These are phyloP conservation scores for Ananas comosus DNA, from an alignment of 176 grass and related monocot species.

Conservation along the genomic window DNA sequence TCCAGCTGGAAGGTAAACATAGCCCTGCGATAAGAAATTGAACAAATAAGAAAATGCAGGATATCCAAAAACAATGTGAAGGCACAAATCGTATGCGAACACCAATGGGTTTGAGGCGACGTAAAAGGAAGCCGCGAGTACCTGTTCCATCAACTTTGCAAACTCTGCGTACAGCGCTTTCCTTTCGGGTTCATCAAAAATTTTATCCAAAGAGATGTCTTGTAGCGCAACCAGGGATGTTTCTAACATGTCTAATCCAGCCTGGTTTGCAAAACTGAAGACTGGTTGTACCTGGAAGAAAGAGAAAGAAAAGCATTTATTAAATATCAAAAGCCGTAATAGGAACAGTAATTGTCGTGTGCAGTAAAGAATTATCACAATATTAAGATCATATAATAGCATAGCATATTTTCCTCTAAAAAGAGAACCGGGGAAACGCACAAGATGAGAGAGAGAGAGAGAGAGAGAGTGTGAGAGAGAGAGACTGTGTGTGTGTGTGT, in stretches of 20 bases:
- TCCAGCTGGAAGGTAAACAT: constrained; percentile 61
- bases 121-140: constrained; percentile 4
- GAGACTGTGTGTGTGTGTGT: too few species aligned
- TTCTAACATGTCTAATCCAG: constrained; percentile 96
- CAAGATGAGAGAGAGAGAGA: too few species aligned
- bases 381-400: neutral
- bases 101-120: neutral
- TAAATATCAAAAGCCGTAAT: neutral
- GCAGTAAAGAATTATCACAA: neutral
- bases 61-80: neutral
- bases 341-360: neutral
- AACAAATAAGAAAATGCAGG: neutral
- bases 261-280: constrained; percentile 91
- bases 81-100: neutral
- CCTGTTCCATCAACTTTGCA: constrained; percentile 94
- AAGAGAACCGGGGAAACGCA: too few species aligned
- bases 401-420: too few species aligned
- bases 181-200: constrained; percentile 69
- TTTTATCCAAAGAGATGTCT: constrained; percentile 91
- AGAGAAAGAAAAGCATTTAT: neutral
- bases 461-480: too few species aligned
- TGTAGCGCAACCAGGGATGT: constrained; percentile 85
- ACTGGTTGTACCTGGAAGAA: constrained; percentile 64
- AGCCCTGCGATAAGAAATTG: constrained; percentile 36
- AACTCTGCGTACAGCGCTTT: constrained; percentile 56